Percentiles rank a stretch among this genome's conserved stretches.
Conservation (phyloP, 2,329 filamentous ascomycete species). For the Ilyonectria mors-panacis region DNA sequence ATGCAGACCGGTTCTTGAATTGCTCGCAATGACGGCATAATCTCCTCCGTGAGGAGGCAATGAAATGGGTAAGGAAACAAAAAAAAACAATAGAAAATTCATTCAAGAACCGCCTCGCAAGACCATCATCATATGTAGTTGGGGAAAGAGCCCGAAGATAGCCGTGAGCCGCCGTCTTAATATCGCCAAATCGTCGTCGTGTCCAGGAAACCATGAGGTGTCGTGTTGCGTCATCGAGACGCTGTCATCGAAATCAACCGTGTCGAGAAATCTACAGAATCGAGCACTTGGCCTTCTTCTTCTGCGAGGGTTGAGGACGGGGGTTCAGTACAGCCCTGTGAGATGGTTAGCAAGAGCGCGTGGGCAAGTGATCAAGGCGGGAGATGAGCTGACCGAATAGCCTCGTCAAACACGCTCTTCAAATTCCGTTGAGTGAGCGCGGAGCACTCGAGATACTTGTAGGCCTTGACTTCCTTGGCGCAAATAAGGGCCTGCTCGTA, state of each 20-base stretch:
- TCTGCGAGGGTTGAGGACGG: slow-evolving; percentile 69
- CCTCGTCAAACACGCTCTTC: slow-evolving; percentile 99
- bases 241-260: slow-evolving; percentile 41
- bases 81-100: slow-evolving; percentile 47
- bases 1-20: slow-evolving; percentile 47
- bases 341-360: slow-evolving; percentile 47
- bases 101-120: slow-evolving; percentile 50
- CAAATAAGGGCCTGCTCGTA: slow-evolving; percentile 92
- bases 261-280: slow-evolving; percentile 69
- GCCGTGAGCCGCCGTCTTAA: slow-evolving; percentile 46
- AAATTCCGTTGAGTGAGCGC: slow-evolving; percentile 96
- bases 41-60: slow-evolving; percentile 46
- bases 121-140: slow-evolving; percentile 48
- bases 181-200: slow-evolving; percentile 45
- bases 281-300: slow-evolving; percentile 78
- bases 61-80: slow-evolving; percentile 37
- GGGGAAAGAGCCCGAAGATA: slow-evolving; percentile 41
- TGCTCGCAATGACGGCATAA: slow-evolving; percentile 49
- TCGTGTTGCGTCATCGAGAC: slow-evolving; percentile 45
- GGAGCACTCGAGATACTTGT: slow-evolving; percentile 98
- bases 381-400: slow-evolving; percentile 83
- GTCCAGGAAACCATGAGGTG: slow-evolving; percentile 42
- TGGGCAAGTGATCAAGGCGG: background rate
- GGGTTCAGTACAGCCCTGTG: slow-evolving; percentile 80
- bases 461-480: slow-evolving; percentile 93